These are phyloP conservation scores for Mortierella sp. DNA, from an alignment of 371 early-diverging fungal genomes.

Conservation along the genomic window DNA sequence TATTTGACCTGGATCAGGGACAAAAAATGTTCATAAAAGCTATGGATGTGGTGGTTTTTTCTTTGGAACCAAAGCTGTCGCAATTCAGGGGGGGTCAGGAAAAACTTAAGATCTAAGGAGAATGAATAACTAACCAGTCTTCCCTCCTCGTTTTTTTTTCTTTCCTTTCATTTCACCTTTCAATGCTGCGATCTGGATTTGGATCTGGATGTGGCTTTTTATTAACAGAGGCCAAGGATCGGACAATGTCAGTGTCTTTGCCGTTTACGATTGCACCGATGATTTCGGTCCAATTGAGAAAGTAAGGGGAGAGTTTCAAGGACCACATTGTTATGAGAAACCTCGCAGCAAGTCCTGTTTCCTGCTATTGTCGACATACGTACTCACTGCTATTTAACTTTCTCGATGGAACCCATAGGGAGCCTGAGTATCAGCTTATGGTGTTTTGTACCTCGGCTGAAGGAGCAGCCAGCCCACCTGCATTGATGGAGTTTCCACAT, in stretches of 20 bases:
- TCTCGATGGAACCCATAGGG: conserved; percentile 5
- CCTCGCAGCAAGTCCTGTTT: background rate
- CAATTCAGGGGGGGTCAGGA: background rate
- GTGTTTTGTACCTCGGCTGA: conserved; percentile 51
- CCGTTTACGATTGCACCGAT: conserved; percentile 29
- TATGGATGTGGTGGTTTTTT: background rate
- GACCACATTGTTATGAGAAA: background rate
- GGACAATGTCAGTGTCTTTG: conserved; percentile 27
- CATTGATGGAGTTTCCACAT: conserved; percentile 62
- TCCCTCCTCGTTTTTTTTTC: background rate
- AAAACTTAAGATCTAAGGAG: background rate
- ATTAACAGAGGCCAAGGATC: conserved; percentile 42
- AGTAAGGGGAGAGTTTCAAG: conserved; percentile 16
- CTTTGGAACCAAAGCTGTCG: background rate
- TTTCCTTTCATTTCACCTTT: background rate
- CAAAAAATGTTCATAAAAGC: background rate
- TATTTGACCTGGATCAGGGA: background rate
- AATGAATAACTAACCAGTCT: conserved; percentile 1
- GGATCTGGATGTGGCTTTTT: background rate
- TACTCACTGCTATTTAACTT: background rate
- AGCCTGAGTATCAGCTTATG: conserved; percentile 35
- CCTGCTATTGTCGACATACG: background rate
- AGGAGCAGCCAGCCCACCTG: conserved; percentile 17
- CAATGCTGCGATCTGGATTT: background rate
- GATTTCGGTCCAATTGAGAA: conserved; percentile 32